These are phyloP conservation scores for Neonectria ditissima DNA, from an alignment of 2,329 filamentous ascomycete species.

Conservation along the genomic window DNA sequence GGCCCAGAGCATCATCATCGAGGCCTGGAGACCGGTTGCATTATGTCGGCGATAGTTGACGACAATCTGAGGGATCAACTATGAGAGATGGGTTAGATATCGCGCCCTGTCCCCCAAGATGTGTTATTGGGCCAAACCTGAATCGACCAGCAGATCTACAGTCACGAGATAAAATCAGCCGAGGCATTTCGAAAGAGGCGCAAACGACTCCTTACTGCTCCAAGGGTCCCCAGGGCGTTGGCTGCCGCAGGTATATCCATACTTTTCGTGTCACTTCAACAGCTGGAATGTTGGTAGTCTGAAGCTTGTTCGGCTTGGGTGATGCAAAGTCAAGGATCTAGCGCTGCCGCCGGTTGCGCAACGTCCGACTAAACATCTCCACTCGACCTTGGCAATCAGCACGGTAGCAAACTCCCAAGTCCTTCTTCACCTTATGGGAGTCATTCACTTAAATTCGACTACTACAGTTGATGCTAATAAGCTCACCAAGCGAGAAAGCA, in stretches of 20 bases:
- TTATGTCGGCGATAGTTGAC: slow-evolving; percentile 76
- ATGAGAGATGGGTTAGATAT: slow-evolving; percentile 4
- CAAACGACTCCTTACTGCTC: slow-evolving; percentile 58
- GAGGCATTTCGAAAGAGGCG: too few species aligned
- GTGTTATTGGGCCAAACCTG: slow-evolving; percentile 59
- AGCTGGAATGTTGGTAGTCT: background rate
- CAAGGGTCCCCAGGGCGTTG: slow-evolving; percentile 69
- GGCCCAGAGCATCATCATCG: slow-evolving; percentile 80
- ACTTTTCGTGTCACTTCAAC: background rate
- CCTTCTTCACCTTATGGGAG: too few species aligned
- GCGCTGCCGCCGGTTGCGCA: background rate
- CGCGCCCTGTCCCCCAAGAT: background rate
- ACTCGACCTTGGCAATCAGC: background rate
- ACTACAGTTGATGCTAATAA: too few species aligned
- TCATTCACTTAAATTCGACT: too few species aligned
- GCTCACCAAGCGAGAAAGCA: too few species aligned
- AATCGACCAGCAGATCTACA: slow-evolving; percentile 71
- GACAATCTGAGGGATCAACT: slow-evolving; percentile 77
- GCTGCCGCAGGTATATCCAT: slow-evolving; percentile 69
- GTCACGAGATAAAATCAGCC: background rate
- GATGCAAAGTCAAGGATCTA: background rate
- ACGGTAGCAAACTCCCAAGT: background rate
- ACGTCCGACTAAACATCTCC: background rate
- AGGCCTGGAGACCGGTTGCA: slow-evolving; percentile 72
- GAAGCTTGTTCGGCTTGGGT: background rate